Evolutionary conservation across 306 rosid genomes (phyloP).

Genomic region (Sicyos baderoa): DNA sequence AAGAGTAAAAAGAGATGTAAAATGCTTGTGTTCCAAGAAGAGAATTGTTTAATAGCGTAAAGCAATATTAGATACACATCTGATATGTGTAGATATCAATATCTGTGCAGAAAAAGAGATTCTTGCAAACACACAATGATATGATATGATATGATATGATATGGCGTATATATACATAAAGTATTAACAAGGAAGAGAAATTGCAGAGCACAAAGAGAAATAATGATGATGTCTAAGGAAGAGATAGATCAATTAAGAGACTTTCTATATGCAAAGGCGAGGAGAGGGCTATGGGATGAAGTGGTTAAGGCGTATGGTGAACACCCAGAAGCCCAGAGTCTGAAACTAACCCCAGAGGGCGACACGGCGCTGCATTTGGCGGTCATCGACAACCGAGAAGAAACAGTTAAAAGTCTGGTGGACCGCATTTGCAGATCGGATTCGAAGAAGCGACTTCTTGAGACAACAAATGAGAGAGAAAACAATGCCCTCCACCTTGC

Average conservation of each 20-base stretch:
- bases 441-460: neutral
- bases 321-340: neutral
- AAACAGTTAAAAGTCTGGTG: slow-evolving; percentile 8
- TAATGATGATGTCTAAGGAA: too few species aligned
- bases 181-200: too few species aligned
- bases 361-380: slow-evolving; percentile 32
- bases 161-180: too few species aligned
- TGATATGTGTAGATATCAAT: neutral
- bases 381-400: slow-evolving; percentile 20
- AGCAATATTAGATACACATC: neutral
- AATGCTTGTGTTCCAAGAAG: neutral
- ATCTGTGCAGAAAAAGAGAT: too few species aligned
- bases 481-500: slow-evolving; percentile 48
- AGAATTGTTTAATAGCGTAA: neutral
- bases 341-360: neutral
- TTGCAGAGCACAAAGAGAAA: too few species aligned
- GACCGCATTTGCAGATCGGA: rapidly evolving
- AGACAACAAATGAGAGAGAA: neutral
- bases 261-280: neutral
- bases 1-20: too few species aligned
- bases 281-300: neutral
- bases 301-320: neutral
- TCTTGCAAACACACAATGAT: too few species aligned
- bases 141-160: too few species aligned
- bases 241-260: too few species aligned